A percentile compares a stretch with the other conserved stretches of the same genome.
Conservation (phyloP, 495 filamentous ascomycete genomes). For the Aspergillus nidulans region DNA sequence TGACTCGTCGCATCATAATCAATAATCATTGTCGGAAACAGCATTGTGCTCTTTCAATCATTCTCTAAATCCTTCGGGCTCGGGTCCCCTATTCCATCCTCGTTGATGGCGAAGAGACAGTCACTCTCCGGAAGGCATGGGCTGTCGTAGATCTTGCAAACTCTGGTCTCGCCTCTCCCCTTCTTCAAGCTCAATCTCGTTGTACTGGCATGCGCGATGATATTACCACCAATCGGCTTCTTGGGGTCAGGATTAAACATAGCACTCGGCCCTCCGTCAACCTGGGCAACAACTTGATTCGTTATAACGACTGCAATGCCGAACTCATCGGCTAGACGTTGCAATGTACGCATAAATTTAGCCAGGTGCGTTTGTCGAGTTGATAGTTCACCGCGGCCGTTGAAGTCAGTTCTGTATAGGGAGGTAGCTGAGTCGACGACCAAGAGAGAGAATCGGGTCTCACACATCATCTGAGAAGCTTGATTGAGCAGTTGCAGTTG, state of each 20-base stretch:
- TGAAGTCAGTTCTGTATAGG: slow-evolving; percentile 92
- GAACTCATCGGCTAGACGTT: slow-evolving; percentile 93
- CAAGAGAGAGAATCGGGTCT: slow-evolving; percentile 92
- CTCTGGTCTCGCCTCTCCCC: slow-evolving; percentile 86
- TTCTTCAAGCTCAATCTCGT: slow-evolving; percentile 90
- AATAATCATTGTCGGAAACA: slow-evolving; percentile 26
- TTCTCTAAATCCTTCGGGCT: slow-evolving; percentile 94
- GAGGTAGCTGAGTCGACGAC: slow-evolving; percentile 94
- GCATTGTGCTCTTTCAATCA: slow-evolving; percentile 33
- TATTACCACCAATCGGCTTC: slow-evolving; percentile 98
- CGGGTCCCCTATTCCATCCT: slow-evolving; percentile 94
- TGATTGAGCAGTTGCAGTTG: slow-evolving; percentile 92
- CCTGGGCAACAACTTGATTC: slow-evolving; percentile 97
- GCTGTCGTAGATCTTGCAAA: slow-evolving; percentile 98
- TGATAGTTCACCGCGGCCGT: slow-evolving; percentile 88
- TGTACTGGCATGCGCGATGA: slow-evolving; percentile 95
- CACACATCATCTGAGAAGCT: slow-evolving; percentile 97
- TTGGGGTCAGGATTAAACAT: slow-evolving; percentile 99
- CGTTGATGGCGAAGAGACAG: slow-evolving; percentile 93
- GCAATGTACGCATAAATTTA: slow-evolving; percentile 94
- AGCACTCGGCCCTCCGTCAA: slow-evolving; percentile 87
- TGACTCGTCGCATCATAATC: slow-evolving; percentile 30
- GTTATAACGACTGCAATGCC: slow-evolving; percentile 98
- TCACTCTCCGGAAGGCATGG: slow-evolving; percentile 95
- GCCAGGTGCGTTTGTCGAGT: slow-evolving; percentile 88